Evolutionary conservation across 306 rosid species (phyloP).

Genomic region (Trifolium fragiferum): DNA sequence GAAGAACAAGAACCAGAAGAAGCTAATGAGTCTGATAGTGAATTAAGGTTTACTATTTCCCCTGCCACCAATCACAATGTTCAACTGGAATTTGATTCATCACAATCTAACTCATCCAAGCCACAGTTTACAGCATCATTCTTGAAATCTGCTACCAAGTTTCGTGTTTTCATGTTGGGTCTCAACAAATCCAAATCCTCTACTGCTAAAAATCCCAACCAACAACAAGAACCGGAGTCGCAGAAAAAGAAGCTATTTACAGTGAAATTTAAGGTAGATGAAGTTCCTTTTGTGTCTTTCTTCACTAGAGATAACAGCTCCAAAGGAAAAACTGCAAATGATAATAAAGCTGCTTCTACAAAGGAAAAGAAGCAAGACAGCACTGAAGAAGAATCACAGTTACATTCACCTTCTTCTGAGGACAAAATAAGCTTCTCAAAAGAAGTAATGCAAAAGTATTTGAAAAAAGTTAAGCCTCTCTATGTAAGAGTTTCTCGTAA

Average conservation of each 20-base stretch:
- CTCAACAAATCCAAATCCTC: constrained; percentile 64
- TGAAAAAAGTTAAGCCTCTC: constrained; percentile 83
- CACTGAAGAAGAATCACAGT: constrained; percentile 41
- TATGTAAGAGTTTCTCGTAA: constrained; percentile 68
- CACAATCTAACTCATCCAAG: constrained; percentile 67
- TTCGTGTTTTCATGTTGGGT: constrained; percentile 77
- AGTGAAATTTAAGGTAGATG: constrained; percentile 81
- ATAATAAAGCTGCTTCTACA: constrained; percentile 22
- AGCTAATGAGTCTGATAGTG: constrained; percentile 44
- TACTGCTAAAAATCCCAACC: neutral
- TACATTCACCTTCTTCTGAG: constrained; percentile 41
- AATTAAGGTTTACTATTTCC: constrained; percentile 71
- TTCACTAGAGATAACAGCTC: constrained; percentile 85
- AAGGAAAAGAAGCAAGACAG: constrained; percentile 20
- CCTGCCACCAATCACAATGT: constrained; percentile 62
- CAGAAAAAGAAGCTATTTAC: constrained; percentile 59
- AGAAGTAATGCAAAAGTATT: constrained; percentile 71
- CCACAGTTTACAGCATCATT: constrained; percentile 60
- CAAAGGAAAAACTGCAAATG: constrained; percentile 21
- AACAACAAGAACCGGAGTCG: constrained; percentile 15
- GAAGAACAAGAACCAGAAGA: constrained; percentile 24
- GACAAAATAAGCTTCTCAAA: constrained; percentile 72
- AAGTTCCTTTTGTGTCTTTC: constrained; percentile 75
- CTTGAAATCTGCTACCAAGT: constrained; percentile 84
- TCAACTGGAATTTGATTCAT: constrained; percentile 56